Evolutionary conservation across 306 rosid species (phyloP), one percentile per base, ranked within the genome.

Genomic region (Acmispon strigosus): DNA sequence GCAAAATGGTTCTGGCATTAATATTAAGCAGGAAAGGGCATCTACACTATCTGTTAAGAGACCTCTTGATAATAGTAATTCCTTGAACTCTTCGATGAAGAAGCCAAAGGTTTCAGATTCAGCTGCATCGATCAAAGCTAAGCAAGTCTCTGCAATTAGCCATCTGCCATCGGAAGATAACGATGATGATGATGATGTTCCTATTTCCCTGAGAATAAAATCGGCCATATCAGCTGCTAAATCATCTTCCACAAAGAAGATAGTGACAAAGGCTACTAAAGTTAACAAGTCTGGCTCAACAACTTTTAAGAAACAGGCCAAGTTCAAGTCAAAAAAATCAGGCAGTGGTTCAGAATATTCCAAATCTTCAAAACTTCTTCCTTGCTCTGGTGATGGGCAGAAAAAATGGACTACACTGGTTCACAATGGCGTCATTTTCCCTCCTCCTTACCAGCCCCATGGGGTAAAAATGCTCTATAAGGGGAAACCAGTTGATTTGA

Each of bases 361-460:
- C 45, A 95, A 85, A 76, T 86, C 96, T 4, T 77, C 96, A 0
- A 91, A 84, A 69, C 60, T 84, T 74, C 85, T 78, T 66, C 99
- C 99, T 7, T 81, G 96, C 80, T 80, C 96, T 48, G 96, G 97
- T 27, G 97, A 95, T 74, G 97, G 99, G 57, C 97, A 87, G 91
- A 89, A 88, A 83, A 95, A 95, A 70, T 95, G 99, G 99, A 85
- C 93, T 42, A 87, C 90, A 53, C 80, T 95, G 86, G 82, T 83
- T 71, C 99, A 95, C 86, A 91, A 79, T 78, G 99, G 99, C 81
- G 93, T 95, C 70, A 95, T 95, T 76, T 95, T 95, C 62, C 99
- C 99, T 56, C 99, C 97, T 66, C 74, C 91, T 11, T 95, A 95
- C 80, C 74, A 78, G 72, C 82, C 88, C 62, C 99, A 95, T 69